Evolutionary conservation across 192 early-diverging fungal genomes (phyloP).

Genomic region (Backusella tarrabulga): DNA sequence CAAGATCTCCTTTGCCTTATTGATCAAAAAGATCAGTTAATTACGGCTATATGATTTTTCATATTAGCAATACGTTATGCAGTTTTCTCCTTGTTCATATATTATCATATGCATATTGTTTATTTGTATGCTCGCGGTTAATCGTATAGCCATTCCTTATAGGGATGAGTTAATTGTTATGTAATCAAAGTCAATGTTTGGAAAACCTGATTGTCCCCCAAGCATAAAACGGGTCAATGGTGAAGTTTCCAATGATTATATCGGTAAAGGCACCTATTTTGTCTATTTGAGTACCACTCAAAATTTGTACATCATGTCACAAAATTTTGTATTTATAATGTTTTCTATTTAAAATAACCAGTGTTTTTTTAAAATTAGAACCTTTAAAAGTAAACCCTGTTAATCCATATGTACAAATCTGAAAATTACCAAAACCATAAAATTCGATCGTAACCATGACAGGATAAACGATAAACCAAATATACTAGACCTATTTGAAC

Average conservation of each 20-base stretch:
- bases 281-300: background rate
- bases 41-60: background rate
- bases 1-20: background rate
- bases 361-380: background rate
- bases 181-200: background rate
- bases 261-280: background rate
- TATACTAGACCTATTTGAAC: background rate
- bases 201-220: background rate
- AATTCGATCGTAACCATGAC: background rate
- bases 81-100: background rate
- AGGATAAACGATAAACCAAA: constrained; percentile 8
- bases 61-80: background rate
- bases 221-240: background rate
- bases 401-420: background rate
- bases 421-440: background rate
- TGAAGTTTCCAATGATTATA: background rate
- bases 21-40: background rate
- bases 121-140: background rate
- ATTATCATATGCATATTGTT: background rate
- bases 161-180: background rate
- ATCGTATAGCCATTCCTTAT: background rate
- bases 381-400: background rate
- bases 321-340: background rate
- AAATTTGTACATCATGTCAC: background rate
- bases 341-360: background rate